These are phyloP conservation scores for Boletus sensibilis DNA, from an alignment of 768 basidiomycete species.

Conservation along the genomic window DNA sequence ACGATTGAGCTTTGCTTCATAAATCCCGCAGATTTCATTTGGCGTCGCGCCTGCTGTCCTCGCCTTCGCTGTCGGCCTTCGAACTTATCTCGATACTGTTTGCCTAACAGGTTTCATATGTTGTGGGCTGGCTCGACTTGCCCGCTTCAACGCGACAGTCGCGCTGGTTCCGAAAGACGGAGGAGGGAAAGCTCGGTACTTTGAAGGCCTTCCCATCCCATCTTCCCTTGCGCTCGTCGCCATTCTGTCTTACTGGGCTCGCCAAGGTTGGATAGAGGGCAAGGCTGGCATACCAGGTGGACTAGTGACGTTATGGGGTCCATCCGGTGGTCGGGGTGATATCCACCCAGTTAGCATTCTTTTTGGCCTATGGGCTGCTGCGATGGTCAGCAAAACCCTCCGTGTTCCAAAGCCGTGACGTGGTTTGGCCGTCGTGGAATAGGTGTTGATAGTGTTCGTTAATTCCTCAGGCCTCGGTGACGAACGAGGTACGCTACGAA, in stretches of 20 bases:
- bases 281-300: constrained; percentile 75
- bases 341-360: constrained; percentile 76
- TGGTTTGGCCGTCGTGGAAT: not conserved
- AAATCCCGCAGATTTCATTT: constrained; percentile 77
- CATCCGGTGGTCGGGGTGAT: constrained; percentile 73
- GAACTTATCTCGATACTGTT: constrained; percentile 88
- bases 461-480: not conserved
- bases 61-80: constrained; percentile 86
- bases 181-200: constrained; percentile 88
- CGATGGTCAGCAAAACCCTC: constrained; percentile 98
- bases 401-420: constrained; percentile 73
- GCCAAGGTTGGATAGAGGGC: constrained; percentile 81
- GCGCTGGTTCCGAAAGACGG: constrained; percentile 87
- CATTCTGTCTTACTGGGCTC: constrained; percentile 78
- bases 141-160: constrained; percentile 98
- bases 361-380: constrained; percentile 87
- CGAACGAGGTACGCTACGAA: constrained; percentile 4
- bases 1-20: constrained; percentile 1
- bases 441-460: not conserved
- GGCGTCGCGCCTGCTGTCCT: constrained; percentile 96
- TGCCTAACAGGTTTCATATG: constrained; percentile 89
- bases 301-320: constrained; percentile 70
- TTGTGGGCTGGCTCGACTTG: constrained; percentile 93
- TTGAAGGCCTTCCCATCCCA: constrained; percentile 97
- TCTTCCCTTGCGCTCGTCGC: constrained; percentile 80